phyloP scores from a whole-genome alignment of 306 rosid genomes.

The Chamaecrista fasciculata region DNA sequence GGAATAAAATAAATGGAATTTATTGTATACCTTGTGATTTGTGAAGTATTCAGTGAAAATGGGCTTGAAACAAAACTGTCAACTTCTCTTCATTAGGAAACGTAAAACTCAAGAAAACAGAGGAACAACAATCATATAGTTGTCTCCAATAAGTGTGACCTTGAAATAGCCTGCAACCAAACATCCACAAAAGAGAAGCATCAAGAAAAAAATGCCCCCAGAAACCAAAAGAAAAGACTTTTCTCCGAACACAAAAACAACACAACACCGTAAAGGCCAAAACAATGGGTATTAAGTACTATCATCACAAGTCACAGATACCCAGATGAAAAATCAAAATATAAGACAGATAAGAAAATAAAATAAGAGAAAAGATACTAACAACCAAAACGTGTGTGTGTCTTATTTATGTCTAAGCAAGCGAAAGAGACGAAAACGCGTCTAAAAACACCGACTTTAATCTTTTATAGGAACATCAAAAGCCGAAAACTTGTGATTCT shows the following conservation, averaged over 20 bases:
- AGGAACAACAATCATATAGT: constrained; percentile 20
- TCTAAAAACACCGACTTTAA: constrained; percentile 22
- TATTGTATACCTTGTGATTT: constrained; percentile 41
- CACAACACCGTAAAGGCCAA: constrained; percentile 24
- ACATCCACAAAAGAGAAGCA: neutral
- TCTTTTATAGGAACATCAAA: neutral
- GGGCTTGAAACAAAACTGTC: constrained; percentile 18
- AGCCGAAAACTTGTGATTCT: neutral
- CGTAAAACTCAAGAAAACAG: constrained; percentile 56
- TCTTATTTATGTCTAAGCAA: neutral
- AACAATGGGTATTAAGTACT: neutral
- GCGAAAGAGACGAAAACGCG: neutral
- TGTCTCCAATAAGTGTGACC: constrained; percentile 13
- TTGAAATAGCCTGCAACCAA: constrained; percentile 38
- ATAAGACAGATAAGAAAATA: neutral
- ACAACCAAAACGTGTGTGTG: no score
- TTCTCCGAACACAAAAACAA: constrained; percentile 41
- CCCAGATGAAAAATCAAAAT: neutral
- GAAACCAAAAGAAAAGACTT: constrained; percentile 15
- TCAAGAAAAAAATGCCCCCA: neutral
- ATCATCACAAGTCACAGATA: neutral
- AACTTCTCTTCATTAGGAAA: constrained; percentile 39
- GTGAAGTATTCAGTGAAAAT: constrained; percentile 31
- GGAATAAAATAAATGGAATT: neutral
- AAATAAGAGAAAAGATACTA: neutral